Conservation (phyloP, 805 yeast species). For the Starmera dryadoides region DNA sequence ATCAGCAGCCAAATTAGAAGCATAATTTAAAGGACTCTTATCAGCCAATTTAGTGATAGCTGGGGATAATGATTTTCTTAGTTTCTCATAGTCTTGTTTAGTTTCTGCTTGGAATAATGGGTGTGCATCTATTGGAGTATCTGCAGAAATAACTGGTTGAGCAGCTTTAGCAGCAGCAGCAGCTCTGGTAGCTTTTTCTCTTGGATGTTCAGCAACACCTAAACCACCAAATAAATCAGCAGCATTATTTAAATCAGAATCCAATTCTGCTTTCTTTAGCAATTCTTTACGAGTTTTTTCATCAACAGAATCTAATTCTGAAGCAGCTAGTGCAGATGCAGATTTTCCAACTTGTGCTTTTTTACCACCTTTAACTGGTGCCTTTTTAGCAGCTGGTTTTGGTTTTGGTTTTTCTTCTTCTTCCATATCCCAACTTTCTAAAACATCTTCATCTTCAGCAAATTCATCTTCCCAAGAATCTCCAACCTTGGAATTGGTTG, state of each 20-base stretch:
- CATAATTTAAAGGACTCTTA: constrained; percentile 57
- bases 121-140: constrained; percentile 62
- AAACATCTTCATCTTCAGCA: constrained; percentile 66
- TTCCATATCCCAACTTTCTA: constrained; percentile 89
- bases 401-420: constrained; percentile 42
- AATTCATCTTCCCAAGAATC: constrained; percentile 79
- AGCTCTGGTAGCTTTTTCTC: constrained; percentile 30
- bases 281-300: constrained; percentile 67
- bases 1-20: constrained; percentile 75
- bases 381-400: constrained; percentile 18
- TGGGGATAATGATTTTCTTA: constrained; percentile 64
- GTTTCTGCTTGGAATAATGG: constrained; percentile 82
- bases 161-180: constrained; percentile 26
- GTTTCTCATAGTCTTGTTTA: constrained; percentile 71
- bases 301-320: constrained; percentile 65
- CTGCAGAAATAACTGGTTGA: constrained; percentile 32
- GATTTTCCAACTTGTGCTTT: constrained; percentile 19
- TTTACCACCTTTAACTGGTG: constrained; percentile 11
- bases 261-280: constrained; percentile 72
- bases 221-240: constrained; percentile 82
- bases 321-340: constrained; percentile 27
- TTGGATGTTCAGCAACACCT: constrained; percentile 43
- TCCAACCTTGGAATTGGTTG: constrained; percentile 42
- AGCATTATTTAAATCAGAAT: constrained; percentile 86
- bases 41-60: constrained; percentile 55